phyloP scores from a whole-genome alignment of 768 basidiomycete genomes.

The Tricholoma sp. region DNA sequence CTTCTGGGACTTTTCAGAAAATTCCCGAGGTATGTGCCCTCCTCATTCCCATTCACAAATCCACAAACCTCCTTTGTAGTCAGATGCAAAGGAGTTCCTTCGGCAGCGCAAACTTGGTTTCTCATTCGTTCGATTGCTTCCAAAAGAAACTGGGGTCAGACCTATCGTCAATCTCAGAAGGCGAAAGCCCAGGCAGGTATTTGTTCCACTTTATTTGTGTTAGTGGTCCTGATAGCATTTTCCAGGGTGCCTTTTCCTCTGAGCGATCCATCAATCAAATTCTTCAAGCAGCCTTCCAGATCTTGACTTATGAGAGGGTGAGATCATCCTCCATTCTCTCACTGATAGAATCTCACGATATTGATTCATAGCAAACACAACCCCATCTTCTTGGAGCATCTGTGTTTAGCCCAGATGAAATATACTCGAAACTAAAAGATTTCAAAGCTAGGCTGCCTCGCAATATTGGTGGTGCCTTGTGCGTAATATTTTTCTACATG shows the following conservation, averaged over 20 bases:
- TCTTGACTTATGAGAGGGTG: slow-evolving; percentile 87
- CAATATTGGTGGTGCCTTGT: slow-evolving; percentile 48
- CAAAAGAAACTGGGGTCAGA: slow-evolving; percentile 92
- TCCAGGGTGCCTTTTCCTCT: slow-evolving; percentile 24
- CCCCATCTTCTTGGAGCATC: slow-evolving; percentile 72
- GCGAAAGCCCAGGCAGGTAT: slow-evolving; percentile 31
- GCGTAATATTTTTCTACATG: slow-evolving; percentile 7
- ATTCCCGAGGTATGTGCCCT: slow-evolving; percentile 52
- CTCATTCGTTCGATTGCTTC: slow-evolving; percentile 83
- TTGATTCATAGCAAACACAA: slow-evolving; percentile 46
- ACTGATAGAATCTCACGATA: not conserved
- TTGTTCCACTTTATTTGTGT: slow-evolving; percentile 6
- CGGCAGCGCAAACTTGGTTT: slow-evolving; percentile 74
- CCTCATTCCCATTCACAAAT: not conserved
- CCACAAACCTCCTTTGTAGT: slow-evolving; percentile 28
- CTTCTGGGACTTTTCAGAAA: slow-evolving; percentile 61
- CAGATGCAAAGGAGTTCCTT: slow-evolving; percentile 59
- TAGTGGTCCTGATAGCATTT: not conserved
- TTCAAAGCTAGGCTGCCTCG: slow-evolving; percentile 55
- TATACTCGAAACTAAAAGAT: slow-evolving; percentile 67
- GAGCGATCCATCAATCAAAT: slow-evolving; percentile 82
- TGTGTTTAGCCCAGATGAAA: slow-evolving; percentile 77
- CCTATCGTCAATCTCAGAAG: slow-evolving; percentile 89
- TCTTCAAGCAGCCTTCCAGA: slow-evolving; percentile 78
- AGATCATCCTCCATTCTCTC: not conserved